phyloP scores from a whole-genome alignment of 305 asterid species.

The Fraxinus ornus region DNA sequence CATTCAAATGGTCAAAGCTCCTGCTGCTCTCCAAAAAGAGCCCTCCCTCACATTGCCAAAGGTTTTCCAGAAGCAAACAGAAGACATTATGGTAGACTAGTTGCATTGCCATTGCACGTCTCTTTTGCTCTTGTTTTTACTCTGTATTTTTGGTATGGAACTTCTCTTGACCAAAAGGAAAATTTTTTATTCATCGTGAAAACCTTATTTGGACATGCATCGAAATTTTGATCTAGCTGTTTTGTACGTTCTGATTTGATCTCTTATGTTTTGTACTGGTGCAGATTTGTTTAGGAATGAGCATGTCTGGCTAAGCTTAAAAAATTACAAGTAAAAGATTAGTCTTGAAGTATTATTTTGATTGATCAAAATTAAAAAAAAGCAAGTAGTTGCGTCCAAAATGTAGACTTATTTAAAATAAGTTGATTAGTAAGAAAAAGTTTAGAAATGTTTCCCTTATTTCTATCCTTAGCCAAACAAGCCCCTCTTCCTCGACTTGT shows the following conservation, averaged over 20 bases:
- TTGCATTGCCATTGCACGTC: background rate
- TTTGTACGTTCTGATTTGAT: background rate
- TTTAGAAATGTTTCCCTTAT: background rate
- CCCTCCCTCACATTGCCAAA: slow-evolving; percentile 48
- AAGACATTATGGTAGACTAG: slow-evolving; percentile 65
- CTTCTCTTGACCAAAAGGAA: background rate
- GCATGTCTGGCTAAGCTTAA: background rate
- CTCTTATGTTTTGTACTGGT: background rate
- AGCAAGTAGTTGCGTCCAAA: background rate
- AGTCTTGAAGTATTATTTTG: background rate
- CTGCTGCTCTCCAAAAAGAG: slow-evolving; percentile 39
- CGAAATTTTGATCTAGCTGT: background rate
- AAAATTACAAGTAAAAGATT: background rate
- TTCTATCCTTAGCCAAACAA: background rate
- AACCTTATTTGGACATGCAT: background rate
- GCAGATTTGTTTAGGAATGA: background rate
- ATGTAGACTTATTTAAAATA: background rate
- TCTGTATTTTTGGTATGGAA: background rate
- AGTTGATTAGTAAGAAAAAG: background rate
- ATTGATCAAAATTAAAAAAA: background rate
- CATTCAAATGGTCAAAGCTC: slow-evolving; percentile 64
- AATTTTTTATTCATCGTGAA: background rate
- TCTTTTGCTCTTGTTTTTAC: background rate
- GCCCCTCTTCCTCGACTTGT: background rate
- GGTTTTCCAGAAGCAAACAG: slow-evolving; percentile 32